These are phyloP conservation scores for Rubus parviflorus DNA, from an alignment of 306 rosid species.

Conservation along the genomic window DNA sequence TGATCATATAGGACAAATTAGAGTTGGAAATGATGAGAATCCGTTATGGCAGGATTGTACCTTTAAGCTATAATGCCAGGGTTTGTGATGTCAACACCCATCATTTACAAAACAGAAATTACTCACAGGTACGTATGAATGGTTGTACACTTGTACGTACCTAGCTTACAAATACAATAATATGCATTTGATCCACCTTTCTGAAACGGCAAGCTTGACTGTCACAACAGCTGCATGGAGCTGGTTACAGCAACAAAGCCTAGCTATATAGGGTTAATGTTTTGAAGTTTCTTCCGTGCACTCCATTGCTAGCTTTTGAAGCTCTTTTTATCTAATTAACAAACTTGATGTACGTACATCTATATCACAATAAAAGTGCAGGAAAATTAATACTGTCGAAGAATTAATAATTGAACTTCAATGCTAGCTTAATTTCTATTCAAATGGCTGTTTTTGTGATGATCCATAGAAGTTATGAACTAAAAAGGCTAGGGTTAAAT, in stretches of 20 bases:
- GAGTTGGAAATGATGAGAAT: not conserved
- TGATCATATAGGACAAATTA: not conserved
- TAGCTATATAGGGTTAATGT: not conserved
- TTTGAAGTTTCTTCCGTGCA: not conserved
- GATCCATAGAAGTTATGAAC: not conserved
- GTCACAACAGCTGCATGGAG: not conserved
- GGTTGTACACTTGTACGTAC: no score
- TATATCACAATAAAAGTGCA: not conserved
- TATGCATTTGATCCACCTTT: not conserved
- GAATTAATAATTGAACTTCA: not conserved
- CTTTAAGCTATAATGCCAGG: not conserved
- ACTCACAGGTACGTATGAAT: not conserved
- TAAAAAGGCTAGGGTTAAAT: not conserved
- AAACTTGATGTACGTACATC: not conserved
- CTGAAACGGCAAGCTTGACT: not conserved
- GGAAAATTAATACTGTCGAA: not conserved
- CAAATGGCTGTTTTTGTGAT: slow-evolving; percentile 4
- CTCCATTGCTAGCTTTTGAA: not conserved
- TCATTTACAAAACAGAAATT: not conserved
- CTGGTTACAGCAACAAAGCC: not conserved
- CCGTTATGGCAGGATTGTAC: not conserved
- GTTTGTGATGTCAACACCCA: not conserved
- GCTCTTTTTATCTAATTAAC: not conserved
- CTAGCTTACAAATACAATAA: no score
- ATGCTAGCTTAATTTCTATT: not conserved